Conservation (phyloP, 108 stramenopile genomes). For the Nitzschia sp. region DNA sequence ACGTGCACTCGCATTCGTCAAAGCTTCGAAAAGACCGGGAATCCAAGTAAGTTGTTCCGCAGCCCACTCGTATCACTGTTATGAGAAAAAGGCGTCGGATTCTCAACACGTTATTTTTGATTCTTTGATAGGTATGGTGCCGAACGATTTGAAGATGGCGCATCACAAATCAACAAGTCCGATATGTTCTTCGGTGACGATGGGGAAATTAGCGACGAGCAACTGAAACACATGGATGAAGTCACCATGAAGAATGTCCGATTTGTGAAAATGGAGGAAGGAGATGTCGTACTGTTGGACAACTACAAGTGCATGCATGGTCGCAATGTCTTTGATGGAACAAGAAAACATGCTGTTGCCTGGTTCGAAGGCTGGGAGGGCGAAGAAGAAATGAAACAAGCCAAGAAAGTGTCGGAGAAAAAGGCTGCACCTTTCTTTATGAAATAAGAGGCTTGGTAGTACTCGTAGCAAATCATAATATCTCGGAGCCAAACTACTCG, state of each 20-base stretch:
- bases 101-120: not conserved
- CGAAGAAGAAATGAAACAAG: slow-evolving; percentile 75
- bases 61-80: no score
- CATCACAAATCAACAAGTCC: slow-evolving; percentile 90
- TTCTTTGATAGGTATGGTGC: slow-evolving; percentile 69
- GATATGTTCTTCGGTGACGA: slow-evolving; percentile 94
- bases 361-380: slow-evolving; percentile 94
- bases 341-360: slow-evolving; percentile 88
- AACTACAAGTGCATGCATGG: slow-evolving; percentile 95
- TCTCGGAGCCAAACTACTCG: no score
- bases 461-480: no score
- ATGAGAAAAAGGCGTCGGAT: no score
- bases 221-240: slow-evolving; percentile 83
- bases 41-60: slow-evolving; percentile 68
- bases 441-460: not conserved
- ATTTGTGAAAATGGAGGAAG: slow-evolving; percentile 85
- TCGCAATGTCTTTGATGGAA: slow-evolving; percentile 90
- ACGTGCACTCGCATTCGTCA: slow-evolving; percentile 88
- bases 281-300: slow-evolving; percentile 88
- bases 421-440: not conserved
- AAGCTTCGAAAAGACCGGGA: slow-evolving; percentile 85
- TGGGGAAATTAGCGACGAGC: slow-evolving; percentile 65
- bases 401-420: not conserved
- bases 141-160: slow-evolving; percentile 89
- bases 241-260: slow-evolving; percentile 82